phyloP scores from a whole-genome alignment of 1,139 yeast species.

The Scheffersomyces illinoinensis region DNA sequence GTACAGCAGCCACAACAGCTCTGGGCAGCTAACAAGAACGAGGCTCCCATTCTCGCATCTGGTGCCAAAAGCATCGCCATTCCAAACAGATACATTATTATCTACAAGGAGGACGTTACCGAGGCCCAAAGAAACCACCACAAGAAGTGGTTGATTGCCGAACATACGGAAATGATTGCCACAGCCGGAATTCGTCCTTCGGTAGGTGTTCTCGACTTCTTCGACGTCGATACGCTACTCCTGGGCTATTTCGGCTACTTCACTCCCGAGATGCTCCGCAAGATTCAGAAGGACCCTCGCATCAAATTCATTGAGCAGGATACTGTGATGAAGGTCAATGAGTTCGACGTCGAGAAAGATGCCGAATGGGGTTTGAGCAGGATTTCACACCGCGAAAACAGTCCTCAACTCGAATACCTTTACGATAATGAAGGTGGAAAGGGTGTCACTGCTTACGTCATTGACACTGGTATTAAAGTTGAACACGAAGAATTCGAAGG shows the following conservation, averaged over 20 bases:
- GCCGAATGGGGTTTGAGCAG: constrained; percentile 47
- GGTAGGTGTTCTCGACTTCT: constrained; percentile 14
- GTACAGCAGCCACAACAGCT: background rate
- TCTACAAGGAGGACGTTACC: constrained; percentile 30
- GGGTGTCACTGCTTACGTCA: constrained; percentile 46
- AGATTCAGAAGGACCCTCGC: constrained; percentile 26
- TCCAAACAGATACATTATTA: constrained; percentile 33
- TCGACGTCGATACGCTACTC: constrained; percentile 25
- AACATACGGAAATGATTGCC: constrained; percentile 5
- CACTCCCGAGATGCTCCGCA: constrained; percentile 25
- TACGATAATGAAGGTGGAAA: constrained; percentile 42
- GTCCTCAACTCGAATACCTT: constrained; percentile 23
- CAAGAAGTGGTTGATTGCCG: constrained; percentile 12
- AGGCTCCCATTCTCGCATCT: constrained; percentile 7
- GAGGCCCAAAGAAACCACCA: constrained; percentile 16
- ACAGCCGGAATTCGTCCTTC: constrained; percentile 3
- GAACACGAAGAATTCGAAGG: constrained; percentile 45
- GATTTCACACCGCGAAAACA: constrained; percentile 28
- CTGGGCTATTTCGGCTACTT: constrained; percentile 39
- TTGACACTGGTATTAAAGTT: constrained; percentile 45
- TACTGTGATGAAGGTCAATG: constrained; percentile 30
- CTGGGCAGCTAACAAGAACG: constrained; percentile 1
- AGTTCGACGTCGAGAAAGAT: constrained; percentile 36
- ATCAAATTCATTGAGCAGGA: constrained; percentile 42
- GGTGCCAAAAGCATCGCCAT: constrained; percentile 7